A percentile compares a stretch with the other conserved stretches of the same genome.
phyloP scores from a whole-genome alignment of 2,329 filamentous ascomycete genomes.

The Neonectria punicea region DNA sequence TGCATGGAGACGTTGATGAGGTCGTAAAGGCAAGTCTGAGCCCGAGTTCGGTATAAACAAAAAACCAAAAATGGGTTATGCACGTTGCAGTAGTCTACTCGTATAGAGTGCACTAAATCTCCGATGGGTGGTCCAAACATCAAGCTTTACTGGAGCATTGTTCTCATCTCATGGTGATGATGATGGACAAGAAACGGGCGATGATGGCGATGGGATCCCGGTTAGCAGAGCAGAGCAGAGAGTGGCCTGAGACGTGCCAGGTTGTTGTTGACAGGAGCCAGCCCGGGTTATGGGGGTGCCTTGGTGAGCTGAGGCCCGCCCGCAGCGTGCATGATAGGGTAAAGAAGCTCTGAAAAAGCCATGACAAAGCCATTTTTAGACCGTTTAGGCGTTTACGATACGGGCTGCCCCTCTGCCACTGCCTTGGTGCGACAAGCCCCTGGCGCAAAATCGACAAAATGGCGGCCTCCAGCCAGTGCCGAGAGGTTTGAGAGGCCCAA shows the following conservation, averaged over 20 bases:
- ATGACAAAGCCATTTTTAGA: constrained; percentile 11
- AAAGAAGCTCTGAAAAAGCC: neutral
- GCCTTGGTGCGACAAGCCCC: constrained; percentile 39
- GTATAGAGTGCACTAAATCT: neutral
- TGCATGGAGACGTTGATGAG: constrained; percentile 55
- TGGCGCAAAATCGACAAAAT: constrained; percentile 12
- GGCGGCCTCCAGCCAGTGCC: neutral
- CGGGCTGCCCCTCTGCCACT: neutral
- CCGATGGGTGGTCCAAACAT: neutral
- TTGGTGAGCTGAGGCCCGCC: too few relatives aligned
- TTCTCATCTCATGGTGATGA: neutral
- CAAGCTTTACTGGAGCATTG: neutral
- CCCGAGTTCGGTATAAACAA: constrained; percentile 45
- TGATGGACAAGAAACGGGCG: neutral
- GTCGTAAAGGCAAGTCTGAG: constrained; percentile 76
- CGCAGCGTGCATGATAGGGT: constrained; percentile 4
- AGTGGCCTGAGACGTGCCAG: constrained; percentile 3
- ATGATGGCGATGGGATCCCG: neutral
- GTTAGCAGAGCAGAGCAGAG: neutral
- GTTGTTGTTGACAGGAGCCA: neutral
- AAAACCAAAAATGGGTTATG: neutral
- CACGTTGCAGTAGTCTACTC: neutral
- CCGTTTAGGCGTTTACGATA: too few relatives aligned
- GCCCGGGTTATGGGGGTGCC: too few relatives aligned
- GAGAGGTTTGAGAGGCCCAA: neutral